phyloP scores from a whole-genome alignment of 352 stramenopile genomes.

The Pythium myriotylum region DNA sequence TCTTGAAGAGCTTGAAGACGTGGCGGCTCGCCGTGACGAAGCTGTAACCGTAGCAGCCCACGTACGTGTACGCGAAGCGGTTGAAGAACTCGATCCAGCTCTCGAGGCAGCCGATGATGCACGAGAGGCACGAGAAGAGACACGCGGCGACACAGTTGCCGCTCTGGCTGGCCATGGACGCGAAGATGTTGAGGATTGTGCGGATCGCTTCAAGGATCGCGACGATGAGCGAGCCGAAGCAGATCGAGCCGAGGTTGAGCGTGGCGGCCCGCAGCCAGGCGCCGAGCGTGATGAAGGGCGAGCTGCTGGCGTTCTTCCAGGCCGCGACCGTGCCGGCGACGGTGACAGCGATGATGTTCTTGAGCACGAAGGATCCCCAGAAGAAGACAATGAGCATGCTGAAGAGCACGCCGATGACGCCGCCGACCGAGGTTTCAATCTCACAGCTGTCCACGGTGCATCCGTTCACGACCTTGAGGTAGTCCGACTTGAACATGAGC shows the following conservation, averaged over 20 bases:
- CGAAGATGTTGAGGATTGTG: conserved; percentile 66
- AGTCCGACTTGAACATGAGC: conserved; percentile 80
- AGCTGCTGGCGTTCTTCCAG: conserved; percentile 86
- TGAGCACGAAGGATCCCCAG: conserved; percentile 87
- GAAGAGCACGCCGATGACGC: conserved; percentile 77
- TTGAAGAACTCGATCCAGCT: conserved; percentile 91
- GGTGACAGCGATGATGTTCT: conserved; percentile 91
- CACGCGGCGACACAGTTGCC: conserved; percentile 80
- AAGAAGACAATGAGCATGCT: conserved; percentile 93
- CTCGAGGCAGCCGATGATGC: conserved; percentile 83
- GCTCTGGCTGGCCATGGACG: conserved; percentile 55
- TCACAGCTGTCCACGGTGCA: conserved; percentile 58
- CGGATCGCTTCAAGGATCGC: conserved; percentile 88
- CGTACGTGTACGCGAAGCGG: conserved; percentile 87
- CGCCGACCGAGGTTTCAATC: conserved; percentile 43
- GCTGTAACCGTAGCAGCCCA: conserved; percentile 86
- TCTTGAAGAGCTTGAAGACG: conserved; percentile 81
- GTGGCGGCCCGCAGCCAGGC: conserved; percentile 85
- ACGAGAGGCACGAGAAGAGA: conserved; percentile 66
- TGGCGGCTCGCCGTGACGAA: conserved; percentile 78
- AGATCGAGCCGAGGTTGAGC: conserved; percentile 92
- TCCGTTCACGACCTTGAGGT: conserved; percentile 51
- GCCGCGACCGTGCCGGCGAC: conserved; percentile 88
- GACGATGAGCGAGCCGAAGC: conserved; percentile 90
- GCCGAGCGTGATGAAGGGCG: conserved; percentile 70